Base-by-base conservation (phyloP, 306 rosid genomes). In the Pyrus bretschneideri region DNA sequence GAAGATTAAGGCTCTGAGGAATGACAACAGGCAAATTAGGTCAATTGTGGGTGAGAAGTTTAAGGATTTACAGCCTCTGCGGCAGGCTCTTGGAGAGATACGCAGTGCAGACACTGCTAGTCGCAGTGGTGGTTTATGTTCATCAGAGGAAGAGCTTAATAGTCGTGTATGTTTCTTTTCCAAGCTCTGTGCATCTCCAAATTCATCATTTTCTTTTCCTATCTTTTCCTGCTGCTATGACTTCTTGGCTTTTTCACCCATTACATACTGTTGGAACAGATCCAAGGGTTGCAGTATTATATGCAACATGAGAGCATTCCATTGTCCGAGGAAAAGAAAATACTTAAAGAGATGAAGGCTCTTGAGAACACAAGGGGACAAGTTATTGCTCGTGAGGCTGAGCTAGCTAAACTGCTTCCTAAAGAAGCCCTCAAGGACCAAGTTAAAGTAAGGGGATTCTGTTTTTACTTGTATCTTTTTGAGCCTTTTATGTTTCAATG, bases 241-340 rank as follows among this genome's bases (percentile, higher is more conserved):
- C 35, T 23, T 23, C 54, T 51, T 68, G 60, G 46, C 11, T 66
- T 42, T 79, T 81, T 74, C 27, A 66, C 30, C 29, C 59, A 40
- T 62, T 81, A 45, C 73, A 31, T 73, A 74, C 72, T 80, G 83
- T 71, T 75, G 82, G 70, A 62, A 80, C 91, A 96, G 98, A 91
- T 96, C 81, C 79, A 89, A 30, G 81, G 93, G 80, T 81, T 92
- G 63, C 86, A 92, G 57, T 96, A 92, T 87, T 89, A 82, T 81
- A 96, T 96, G 46, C 99, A 96, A 75, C 99, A 96, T 11, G 99
- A 96, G 87, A 96, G 98, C 86, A 96, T 96, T 81, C 86, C 97
- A 2, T 81, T 96, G 84, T 8, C 87, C 0, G 99, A 96, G 89
- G 99, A 96, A 81, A 96, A 93, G 85, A 93, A 88, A 80, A 54